These are phyloP conservation scores for Lichina pygmaea DNA, from an alignment of 495 filamentous ascomycete species.

Conservation along the genomic window DNA sequence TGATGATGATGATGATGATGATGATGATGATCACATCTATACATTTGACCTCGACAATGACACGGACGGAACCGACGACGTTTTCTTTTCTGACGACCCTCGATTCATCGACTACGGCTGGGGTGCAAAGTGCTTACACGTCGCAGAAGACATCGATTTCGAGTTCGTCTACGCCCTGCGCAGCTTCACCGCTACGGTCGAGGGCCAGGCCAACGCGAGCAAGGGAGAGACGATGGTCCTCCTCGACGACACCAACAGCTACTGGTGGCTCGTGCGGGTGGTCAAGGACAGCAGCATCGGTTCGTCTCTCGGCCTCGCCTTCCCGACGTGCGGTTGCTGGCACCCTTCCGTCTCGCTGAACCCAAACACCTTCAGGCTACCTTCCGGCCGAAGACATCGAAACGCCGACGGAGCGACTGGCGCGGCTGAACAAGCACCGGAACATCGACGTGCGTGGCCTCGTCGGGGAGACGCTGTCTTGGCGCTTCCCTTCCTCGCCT, in stretches of 20 bases:
- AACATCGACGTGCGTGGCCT: constrained; percentile 66
- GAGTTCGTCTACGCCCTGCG: constrained; percentile 97
- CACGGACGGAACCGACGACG: constrained; percentile 23
- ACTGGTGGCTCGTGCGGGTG: constrained; percentile 97
- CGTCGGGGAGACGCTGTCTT: too few relatives aligned
- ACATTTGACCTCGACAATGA: constrained; percentile 4
- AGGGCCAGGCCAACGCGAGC: constrained; percentile 91
- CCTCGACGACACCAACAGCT: constrained; percentile 97
- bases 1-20: constrained; percentile 2
- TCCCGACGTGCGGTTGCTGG: background rate
- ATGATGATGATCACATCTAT: constrained; percentile 1
- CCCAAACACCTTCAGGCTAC: constrained; percentile 32
- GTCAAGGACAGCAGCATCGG: constrained; percentile 95
- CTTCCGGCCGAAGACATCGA: constrained; percentile 96
- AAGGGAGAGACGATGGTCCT: constrained; percentile 99
- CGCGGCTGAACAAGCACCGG: constrained; percentile 85
- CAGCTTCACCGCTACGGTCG: constrained; percentile 90
- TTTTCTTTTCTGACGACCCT: constrained; percentile 20
- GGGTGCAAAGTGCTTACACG: constrained; percentile 57
- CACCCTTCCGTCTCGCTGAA: background rate
- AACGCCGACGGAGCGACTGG: constrained; percentile 83
- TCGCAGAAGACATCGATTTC: constrained; percentile 94
- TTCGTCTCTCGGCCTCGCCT: constrained; percentile 10
- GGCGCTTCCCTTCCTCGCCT: background rate
- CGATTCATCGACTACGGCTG: constrained; percentile 39